A percentile compares a stretch with the other conserved stretches of the same genome.
These are phyloP conservation scores for Prunus padus DNA, from an alignment of 306 rosid genomes.

Conservation along the genomic window DNA sequence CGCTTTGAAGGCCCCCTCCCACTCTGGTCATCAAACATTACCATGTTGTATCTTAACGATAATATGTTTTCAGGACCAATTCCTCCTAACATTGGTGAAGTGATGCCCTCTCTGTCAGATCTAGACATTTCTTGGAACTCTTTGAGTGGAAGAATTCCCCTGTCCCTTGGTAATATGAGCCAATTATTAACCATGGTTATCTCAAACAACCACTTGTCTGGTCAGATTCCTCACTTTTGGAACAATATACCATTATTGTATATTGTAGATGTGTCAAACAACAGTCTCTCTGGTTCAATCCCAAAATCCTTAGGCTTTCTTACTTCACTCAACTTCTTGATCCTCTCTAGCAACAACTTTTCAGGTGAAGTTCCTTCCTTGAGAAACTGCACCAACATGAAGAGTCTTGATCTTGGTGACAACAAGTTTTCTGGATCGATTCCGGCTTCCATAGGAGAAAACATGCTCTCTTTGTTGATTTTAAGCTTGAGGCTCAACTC, in stretches of 20 bases:
- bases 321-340: background rate
- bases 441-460: slow-evolving; percentile 21
- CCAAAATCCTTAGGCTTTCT: slow-evolving; percentile 21
- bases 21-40: slow-evolving; percentile 24
- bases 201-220: slow-evolving; percentile 21
- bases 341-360: slow-evolving; percentile 15
- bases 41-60: background rate
- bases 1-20: slow-evolving; percentile 21
- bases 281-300: slow-evolving; percentile 20
- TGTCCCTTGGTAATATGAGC: slow-evolving; percentile 11
- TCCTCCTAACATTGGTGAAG: slow-evolving; percentile 15
- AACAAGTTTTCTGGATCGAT: slow-evolving; percentile 20
- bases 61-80: slow-evolving; percentile 32
- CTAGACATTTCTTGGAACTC: slow-evolving; percentile 11
- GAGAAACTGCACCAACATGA: background rate
- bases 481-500: slow-evolving; percentile 22
- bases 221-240: slow-evolving; percentile 28
- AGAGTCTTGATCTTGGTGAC: slow-evolving; percentile 20
- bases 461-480: slow-evolving; percentile 7
- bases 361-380: slow-evolving; percentile 26
- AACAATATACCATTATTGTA: background rate
- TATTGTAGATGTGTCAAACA: slow-evolving; percentile 12
- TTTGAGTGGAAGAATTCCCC: slow-evolving; percentile 13
- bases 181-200: slow-evolving; percentile 11
- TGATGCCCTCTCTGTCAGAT: background rate